These are phyloP conservation scores for Podaxis carcinomalis DNA, from an alignment of 768 basidiomycete species.

Conservation along the genomic window DNA sequence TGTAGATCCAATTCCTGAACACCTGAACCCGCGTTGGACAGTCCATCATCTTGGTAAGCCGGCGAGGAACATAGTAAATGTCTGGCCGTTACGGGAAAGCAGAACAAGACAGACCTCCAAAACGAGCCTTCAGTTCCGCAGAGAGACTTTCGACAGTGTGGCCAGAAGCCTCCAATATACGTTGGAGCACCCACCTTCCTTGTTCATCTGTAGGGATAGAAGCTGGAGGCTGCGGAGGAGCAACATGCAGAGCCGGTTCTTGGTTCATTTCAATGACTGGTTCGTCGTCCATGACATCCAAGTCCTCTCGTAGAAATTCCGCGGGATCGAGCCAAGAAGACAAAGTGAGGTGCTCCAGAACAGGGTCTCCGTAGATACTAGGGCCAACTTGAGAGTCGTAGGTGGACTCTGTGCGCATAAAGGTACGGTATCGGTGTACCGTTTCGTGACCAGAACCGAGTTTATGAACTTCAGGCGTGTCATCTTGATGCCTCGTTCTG, in stretches of 20 bases:
- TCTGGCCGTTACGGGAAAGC: background rate
- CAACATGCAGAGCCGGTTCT: background rate
- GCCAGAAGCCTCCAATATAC: slow-evolving; percentile 4
- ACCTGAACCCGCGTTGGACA: background rate
- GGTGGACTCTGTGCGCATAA: background rate
- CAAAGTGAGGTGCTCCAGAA: slow-evolving; percentile 7
- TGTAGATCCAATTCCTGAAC: background rate
- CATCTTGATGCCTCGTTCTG: background rate
- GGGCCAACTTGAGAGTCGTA: background rate
- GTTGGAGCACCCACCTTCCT: background rate
- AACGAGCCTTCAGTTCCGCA: slow-evolving; percentile 10
- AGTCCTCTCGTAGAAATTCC: slow-evolving; percentile 16
- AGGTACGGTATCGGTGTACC: background rate
- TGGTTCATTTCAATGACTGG: background rate
- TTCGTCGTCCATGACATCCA: slow-evolving; percentile 2
- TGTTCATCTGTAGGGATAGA: background rate
- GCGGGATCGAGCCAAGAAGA: slow-evolving; percentile 18
- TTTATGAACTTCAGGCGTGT: background rate
- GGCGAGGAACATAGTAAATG: background rate
- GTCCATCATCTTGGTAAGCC: slow-evolving; percentile 7
- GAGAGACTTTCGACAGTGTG: slow-evolving; percentile 11
- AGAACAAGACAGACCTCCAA: background rate
- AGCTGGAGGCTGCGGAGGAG: background rate
- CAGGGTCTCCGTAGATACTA: background rate
- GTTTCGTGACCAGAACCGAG: background rate